Base-by-base conservation (phyloP, 805 yeast species). In the Yarrowia keelungensis region DNA sequence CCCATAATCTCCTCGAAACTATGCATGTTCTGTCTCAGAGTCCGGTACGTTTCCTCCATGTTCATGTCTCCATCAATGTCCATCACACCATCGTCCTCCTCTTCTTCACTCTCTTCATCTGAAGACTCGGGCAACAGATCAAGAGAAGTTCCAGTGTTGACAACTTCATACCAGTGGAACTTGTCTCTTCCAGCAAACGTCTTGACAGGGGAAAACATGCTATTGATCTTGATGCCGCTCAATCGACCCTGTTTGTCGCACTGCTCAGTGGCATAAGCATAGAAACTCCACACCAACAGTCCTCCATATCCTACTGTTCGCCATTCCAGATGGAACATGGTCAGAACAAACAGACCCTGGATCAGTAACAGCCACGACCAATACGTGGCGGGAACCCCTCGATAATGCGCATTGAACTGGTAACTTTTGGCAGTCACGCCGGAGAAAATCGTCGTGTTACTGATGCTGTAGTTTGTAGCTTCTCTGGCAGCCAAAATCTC, bases 131-230 rank as follows among this genome's bases (percentile, higher is more conserved):
- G 59, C 26, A 26, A 10, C 35, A 36, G 35, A 11, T 65, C 68
- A 41, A 36, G 62, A 50, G 45, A 32, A 2, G 47, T 42, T 9
- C 64, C 64, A 26, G 64, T 56, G 26, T 56, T 47, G 19, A 46
- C 67, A 3, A 62, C 56, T 15, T 46, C 45, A n/a, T 62, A 62
- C 67, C 67, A 62, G 39, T 62, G 67, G 47, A 62, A 62, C 56
- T 47, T 38, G 39, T 62, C 47, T 5, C 15, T 22, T 12, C 67
- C 67, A 11, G 67, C 67, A 47, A 62, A 62, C 54, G 67, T 38
- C 19, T 19, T 14, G 12, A 47, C 56, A 11, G 54, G 67, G 0
- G 47, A 56, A 38, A 38, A 49, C 54, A 62, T 47, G 41, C 47
- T 19, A 47, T 47, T 35, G 19, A 62, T 16, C 16, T 39, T 22